phyloP scores from a whole-genome alignment of 768 basidiomycete genomes.

The Rhodocollybia butyracea region DNA sequence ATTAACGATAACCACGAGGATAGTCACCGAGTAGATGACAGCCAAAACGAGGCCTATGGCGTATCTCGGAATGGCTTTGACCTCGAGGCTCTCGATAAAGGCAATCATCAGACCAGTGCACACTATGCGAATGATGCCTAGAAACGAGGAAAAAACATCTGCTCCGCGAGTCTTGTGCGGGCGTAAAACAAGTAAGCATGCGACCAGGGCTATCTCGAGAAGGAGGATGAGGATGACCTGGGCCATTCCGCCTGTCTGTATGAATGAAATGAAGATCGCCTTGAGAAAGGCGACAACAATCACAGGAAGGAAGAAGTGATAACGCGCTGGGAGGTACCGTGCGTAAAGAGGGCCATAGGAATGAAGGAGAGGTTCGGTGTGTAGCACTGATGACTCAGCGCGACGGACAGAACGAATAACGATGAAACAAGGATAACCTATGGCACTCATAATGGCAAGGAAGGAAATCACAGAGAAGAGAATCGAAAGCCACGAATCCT shows the following conservation, averaged over 20 bases:
- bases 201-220: slow-evolving; percentile 60
- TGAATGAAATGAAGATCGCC: slow-evolving; percentile 70
- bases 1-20: slow-evolving; percentile 69
- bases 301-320: slow-evolving; percentile 61
- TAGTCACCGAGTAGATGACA: slow-evolving; percentile 67
- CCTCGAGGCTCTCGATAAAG: slow-evolving; percentile 62
- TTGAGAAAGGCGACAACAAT: slow-evolving; percentile 60
- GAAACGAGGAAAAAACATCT: slow-evolving; percentile 64
- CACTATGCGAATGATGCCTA: slow-evolving; percentile 65
- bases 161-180: slow-evolving; percentile 69
- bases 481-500: slow-evolving; percentile 84
- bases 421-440: slow-evolving; percentile 48
- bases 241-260: slow-evolving; percentile 53
- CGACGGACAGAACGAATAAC: slow-evolving; percentile 46
- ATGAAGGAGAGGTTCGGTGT: slow-evolving; percentile 29
- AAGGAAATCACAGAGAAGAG: slow-evolving; percentile 74
- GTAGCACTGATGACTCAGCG: slow-evolving; percentile 34
- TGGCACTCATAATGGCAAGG: slow-evolving; percentile 43
- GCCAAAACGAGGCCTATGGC: slow-evolving; percentile 75
- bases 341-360: slow-evolving; percentile 60
- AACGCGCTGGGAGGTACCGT: slow-evolving; percentile 63
- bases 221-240: slow-evolving; percentile 69
- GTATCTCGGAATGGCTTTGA: slow-evolving; percentile 76
- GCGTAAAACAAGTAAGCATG: slow-evolving; percentile 47
- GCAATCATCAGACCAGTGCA: slow-evolving; percentile 73